These are phyloP conservation scores for Heliamphora pulchella DNA, from an alignment of 179 eudicot genomes.

Conservation along the genomic window DNA sequence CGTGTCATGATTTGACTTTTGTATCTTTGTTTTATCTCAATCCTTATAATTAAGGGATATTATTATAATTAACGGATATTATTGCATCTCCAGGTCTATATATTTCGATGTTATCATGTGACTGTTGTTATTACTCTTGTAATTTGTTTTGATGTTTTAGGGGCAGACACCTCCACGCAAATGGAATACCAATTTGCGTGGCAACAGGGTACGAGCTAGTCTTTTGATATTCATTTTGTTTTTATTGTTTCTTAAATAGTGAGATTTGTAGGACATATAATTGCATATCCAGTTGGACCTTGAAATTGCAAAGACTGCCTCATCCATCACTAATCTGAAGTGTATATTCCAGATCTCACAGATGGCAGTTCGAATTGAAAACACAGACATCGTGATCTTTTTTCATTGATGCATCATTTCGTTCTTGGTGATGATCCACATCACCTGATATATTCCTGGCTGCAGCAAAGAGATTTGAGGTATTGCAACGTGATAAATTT, in stretches of 20 bases:
- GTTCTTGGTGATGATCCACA: conserved; percentile 94
- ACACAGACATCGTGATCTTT: conserved; percentile 71
- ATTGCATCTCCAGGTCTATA: too few relatives aligned
- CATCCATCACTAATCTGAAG: conserved; percentile 16
- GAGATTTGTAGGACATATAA: not conserved
- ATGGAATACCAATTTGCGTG: conserved; percentile 69
- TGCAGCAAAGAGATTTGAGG: conserved; percentile 93
- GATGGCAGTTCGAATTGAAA: conserved; percentile 70
- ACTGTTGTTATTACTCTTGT: not conserved
- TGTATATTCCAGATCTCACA: conserved; percentile 53
- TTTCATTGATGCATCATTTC: conserved; percentile 88
- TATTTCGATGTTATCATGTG: too few relatives aligned
- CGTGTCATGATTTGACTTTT: too few relatives aligned
- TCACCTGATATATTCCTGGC: conserved; percentile 84
- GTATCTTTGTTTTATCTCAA: too few relatives aligned
- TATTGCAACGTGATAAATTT: conserved; percentile 16
- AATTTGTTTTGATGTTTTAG: conserved; percentile 22
- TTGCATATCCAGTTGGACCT: not conserved
- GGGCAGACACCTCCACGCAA: conserved; percentile 73
- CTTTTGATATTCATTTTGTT: not conserved
- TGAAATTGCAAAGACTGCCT: conserved; percentile 12
- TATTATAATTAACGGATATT: too few relatives aligned
- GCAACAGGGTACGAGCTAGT: conserved; percentile 66
- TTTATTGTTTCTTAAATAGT: not conserved
- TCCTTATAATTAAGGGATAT: too few relatives aligned